Base-by-base conservation (phyloP, 2,329 filamentous ascomycete species). In the Epichloe uncinata region DNA sequence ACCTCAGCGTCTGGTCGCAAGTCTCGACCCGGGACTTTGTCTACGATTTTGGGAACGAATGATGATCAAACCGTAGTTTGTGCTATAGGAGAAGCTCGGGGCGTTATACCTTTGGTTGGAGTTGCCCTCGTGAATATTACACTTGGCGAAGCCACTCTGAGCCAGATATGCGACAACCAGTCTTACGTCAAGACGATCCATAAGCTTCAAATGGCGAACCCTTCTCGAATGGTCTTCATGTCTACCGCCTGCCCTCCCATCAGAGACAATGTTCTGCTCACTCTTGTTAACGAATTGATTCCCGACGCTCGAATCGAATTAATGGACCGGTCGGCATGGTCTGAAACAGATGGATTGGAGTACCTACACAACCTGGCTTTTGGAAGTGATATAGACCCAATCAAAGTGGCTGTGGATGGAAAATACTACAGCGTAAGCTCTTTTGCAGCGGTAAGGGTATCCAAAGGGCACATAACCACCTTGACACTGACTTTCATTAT, bases 101-200 rank as follows among this genome's bases (percentile, higher is more conserved):
- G 88, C 5, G 78, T 95, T 4, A 83, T 86, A 20, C 88, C 89
- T 0, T 85, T 82, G 0, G 83, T 97, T 2, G 90, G 91, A 1
- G 72, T 95, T 40, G 87, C 88, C 3, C 90, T 96, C 60, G 73
- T 96, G 61, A 94, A 97, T 60, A 73, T 94, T 3, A 83, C 87
- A 41, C 90, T 87, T 2, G 86, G 85, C 38, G 88, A 95, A 66
- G 86, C 81, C 15, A 80, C 89, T 30, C 74, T 97, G 38, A 94
- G 87, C 61, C 88, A 96, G 60, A 91, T 97, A 55, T 89, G 85
- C 61, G 91, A 97, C 64, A 94, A 84, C 50, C 89, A 95, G 63
- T 94, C 89, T 35, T 97, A 95, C 62, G 82, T 89, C 51, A 84
- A 83, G 60, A 95, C 89, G 0, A 73, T 95, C 33, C 87, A 95